Percentiles rank a stretch among this genome's conserved stretches.
phyloP scores from a whole-genome alignment of 768 basidiomycete genomes.

The Panellus pusillus region DNA sequence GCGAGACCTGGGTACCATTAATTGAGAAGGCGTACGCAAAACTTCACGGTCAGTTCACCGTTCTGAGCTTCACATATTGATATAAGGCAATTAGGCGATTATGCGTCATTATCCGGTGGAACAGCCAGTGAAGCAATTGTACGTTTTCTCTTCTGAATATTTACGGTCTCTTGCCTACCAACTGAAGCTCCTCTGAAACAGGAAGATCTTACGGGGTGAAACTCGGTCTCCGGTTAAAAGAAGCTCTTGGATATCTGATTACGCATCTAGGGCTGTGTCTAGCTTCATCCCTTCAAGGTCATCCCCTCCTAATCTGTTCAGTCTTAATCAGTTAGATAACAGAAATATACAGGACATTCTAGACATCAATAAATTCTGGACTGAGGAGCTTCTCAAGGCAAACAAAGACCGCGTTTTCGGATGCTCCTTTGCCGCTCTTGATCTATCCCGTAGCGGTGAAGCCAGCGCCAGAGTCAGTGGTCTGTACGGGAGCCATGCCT shows the following conservation, averaged over 20 bases:
- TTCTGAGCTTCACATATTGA: not conserved
- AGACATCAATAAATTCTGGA: constrained; percentile 50
- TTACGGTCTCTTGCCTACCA: not conserved
- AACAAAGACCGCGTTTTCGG: constrained; percentile 51
- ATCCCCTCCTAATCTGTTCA: not conserved
- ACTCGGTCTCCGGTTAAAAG: not conserved
- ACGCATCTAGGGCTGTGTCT: constrained; percentile 25
- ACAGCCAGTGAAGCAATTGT: constrained; percentile 46
- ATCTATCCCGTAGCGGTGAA: constrained; percentile 29
- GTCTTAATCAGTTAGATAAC: not conserved
- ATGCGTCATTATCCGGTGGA: constrained; percentile 43
- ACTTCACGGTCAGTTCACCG: constrained; percentile 37
- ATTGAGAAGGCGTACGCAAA: constrained; percentile 63
- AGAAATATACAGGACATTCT: constrained; percentile 43
- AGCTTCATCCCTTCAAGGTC: constrained; percentile 29
- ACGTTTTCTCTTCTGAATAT: not conserved
- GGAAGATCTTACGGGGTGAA: constrained; percentile 58
- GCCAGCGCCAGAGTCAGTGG: constrained; percentile 34
- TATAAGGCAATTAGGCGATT: constrained; percentile 31
- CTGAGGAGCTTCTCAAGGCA: constrained; percentile 45
- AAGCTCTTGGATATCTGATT: not conserved
- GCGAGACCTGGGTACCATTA: constrained; percentile 58
- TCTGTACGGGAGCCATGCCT: constrained; percentile 43
- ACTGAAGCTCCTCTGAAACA: constrained; percentile 29
- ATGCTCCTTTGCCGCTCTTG: constrained; percentile 41